Evolutionary conservation across 805 yeast genomes (phyloP), one percentile per base, ranked within the genome.

Genomic region (Martiniozyma abietophila): DNA sequence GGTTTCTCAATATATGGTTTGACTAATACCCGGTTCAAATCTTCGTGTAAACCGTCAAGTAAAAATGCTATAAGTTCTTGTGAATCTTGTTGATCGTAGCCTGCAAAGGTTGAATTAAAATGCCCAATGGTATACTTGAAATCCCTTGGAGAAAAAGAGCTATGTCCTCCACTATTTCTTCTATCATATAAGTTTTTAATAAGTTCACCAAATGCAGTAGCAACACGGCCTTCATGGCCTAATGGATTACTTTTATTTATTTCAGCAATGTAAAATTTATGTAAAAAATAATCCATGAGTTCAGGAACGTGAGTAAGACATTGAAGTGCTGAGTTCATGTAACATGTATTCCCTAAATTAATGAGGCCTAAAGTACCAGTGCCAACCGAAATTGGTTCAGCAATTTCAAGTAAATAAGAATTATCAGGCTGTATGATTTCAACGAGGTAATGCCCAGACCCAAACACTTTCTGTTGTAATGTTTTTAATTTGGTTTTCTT

Each of bases 311-410:
- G 97, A 0, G 74, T 69, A 27, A 89, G 59, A 49, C 96, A 89
- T 51, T 92, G 97, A 29, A 89, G 59, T 0, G 96, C 96, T 8
- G 94, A 82, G 54, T 85, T 86, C 96, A 88, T 86, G 54, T 85
- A 88, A 55, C 96, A 88, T 0, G 94, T 78, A 52, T 88, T 88
- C 3, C 96, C 96, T 41, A 86, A 60, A 50, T 84, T 88, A 34
- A 67, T 61, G 49, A 79, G 44, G 41, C 96, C 79, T 39, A 66
- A 54, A 30, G 64, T 51, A 44, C 96, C 88, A 19, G 42, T 46
- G 3, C 57, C 53, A 4, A 42, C 46, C 10, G 45, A 25, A 3
- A 53, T 23, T 5, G 32, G 32, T 4, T 49, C 40, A 3, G 44
- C 36, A 3, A 47, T 38, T 30, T 52, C 58, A 41, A 49, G 40